Conservation (phyloP, 2,329 filamentous ascomycete species). For the Tolypocladium endophyticum region DNA sequence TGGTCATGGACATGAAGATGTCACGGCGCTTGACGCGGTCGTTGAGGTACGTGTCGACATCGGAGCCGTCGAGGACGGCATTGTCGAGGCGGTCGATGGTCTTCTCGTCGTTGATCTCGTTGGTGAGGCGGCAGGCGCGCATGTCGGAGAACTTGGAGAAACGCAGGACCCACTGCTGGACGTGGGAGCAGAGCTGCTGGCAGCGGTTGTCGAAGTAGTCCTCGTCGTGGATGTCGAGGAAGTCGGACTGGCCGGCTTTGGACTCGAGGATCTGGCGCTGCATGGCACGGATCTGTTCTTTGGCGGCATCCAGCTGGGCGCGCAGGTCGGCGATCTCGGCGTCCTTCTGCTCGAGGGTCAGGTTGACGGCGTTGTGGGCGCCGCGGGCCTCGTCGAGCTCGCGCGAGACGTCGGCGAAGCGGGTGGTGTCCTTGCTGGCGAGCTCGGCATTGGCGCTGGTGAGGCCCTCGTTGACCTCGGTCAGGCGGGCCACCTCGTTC, state of each 20-base stretch:
- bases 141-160: conserved; percentile 98
- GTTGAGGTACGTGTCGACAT: conserved; percentile 77
- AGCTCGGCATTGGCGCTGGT: conserved; percentile 68
- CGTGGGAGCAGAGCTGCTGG: conserved; percentile 88
- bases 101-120: conserved; percentile 82
- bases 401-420: conserved; percentile 52
- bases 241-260: conserved; percentile 55
- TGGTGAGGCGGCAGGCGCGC: conserved; percentile 72
- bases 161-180: conserved; percentile 94
- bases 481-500: conserved; percentile 69
- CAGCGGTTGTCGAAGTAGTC: conserved; percentile 94
- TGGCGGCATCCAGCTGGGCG: conserved; percentile 64
- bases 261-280: conserved; percentile 44
- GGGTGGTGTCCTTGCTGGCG: conserved; percentile 62
- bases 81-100: conserved; percentile 92
- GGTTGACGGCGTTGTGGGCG: conserved; percentile 51
- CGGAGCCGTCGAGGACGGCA: conserved; percentile 83
- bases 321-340: conserved; percentile 70
- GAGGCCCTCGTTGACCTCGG: conserved; percentile 73
- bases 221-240: conserved; percentile 74
- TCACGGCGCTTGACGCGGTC: conserved; percentile 85
- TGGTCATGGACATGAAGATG: conserved; percentile 96
- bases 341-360: conserved; percentile 69
- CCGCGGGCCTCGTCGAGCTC: conserved; percentile 60
- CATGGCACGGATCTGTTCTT: conserved; percentile 45